A percentile compares a stretch with the other conserved stretches of the same genome.
Conservation (phyloP, 257 asterid species). For the Nicotiana benthamiana region DNA sequence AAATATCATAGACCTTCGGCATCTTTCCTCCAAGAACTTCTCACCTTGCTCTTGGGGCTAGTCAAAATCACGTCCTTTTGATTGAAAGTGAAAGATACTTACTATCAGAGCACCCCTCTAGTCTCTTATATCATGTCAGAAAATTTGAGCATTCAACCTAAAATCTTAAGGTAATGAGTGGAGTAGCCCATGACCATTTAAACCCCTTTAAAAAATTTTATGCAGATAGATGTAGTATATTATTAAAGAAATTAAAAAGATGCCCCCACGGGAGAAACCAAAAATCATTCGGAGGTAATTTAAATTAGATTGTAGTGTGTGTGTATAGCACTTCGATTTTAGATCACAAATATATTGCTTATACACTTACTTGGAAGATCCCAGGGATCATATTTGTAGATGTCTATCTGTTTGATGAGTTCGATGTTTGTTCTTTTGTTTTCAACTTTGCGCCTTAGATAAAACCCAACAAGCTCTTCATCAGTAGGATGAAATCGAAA, state of each 20-base stretch:
- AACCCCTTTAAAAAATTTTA: too few species aligned
- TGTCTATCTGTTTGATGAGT: neutral
- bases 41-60: too few species aligned
- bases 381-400: neutral
- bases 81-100: too few species aligned
- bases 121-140: too few species aligned
- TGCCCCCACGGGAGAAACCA: neutral
- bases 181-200: neutral
- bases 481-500: constrained; percentile 12
- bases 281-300: neutral
- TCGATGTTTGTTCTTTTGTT: neutral
- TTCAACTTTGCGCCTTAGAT: constrained; percentile 1
- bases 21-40: too few species aligned
- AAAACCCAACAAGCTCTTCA: constrained; percentile 11
- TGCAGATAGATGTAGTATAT: too few species aligned
- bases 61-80: too few species aligned
- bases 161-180: neutral
- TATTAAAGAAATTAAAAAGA: neutral
- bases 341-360: neutral
- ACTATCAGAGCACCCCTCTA: too few species aligned
- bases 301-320: neutral
- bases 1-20: too few species aligned
- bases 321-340: neutral
- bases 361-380: neutral
- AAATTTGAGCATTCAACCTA: neutral